These are phyloP conservation scores for Leishmania mexicana DNA, from an alignment of 208 protist species.

Conservation along the genomic window DNA sequence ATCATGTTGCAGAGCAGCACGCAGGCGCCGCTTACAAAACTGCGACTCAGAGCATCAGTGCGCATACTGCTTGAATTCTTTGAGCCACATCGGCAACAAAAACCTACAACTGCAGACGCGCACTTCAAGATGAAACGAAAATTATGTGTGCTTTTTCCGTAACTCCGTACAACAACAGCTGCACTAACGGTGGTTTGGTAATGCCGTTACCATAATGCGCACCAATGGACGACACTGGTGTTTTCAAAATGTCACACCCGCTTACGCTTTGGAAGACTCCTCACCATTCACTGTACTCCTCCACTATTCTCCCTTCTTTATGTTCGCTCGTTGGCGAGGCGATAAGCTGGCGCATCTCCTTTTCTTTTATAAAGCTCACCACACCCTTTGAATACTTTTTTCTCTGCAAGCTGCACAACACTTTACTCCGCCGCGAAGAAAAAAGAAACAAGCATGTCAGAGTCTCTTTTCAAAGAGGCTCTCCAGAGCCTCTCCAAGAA, in stretches of 20 bases:
- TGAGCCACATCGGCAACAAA: background rate
- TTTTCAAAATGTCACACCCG: background rate
- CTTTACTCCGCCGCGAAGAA: background rate
- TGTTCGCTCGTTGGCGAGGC: background rate
- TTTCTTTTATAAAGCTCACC: background rate
- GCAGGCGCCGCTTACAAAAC: background rate
- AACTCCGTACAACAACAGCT: too few relatives aligned
- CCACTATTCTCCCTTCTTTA: too few relatives aligned
- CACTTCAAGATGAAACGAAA: background rate
- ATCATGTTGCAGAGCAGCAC: background rate
- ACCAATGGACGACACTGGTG: background rate
- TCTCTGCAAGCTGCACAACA: background rate
- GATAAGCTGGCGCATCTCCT: background rate
- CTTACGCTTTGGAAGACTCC: background rate
- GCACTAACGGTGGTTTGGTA: too few relatives aligned
- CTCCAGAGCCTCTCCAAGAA: slow-evolving; percentile 43
- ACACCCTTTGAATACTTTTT: background rate
- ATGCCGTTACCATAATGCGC: background rate
- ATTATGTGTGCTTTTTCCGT: background rate
- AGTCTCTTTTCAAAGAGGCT: slow-evolving; percentile 44
- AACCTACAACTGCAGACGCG: background rate
- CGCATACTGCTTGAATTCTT: background rate
- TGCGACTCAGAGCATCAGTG: background rate
- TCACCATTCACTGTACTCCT: background rate
- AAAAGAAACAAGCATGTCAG: slow-evolving; percentile 7